Evolutionary conservation across 106 monocot species (phyloP), one percentile per base, ranked within the genome.

Genomic region (Dioscorea dumetorum): DNA sequence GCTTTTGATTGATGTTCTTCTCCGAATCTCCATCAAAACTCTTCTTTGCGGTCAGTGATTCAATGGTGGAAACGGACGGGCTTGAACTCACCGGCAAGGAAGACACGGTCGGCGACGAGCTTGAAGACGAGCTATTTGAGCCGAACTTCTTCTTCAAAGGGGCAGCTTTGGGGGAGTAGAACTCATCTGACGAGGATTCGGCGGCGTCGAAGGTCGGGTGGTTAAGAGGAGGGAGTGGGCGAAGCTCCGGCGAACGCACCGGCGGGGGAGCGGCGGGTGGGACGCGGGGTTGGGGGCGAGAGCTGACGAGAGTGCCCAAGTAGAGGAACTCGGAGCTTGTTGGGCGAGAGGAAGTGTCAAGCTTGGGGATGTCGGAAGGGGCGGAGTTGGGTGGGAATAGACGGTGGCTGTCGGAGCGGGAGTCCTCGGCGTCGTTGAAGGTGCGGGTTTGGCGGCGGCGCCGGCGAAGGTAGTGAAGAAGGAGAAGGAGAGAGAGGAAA

Each of bases 211-310:
- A 67, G 22, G 19, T 13, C 14, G 48, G 74, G 24, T 34, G 74
- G 5, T 63, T 20, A 14, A 82, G 65, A 1, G 68, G 73, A 0
- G 76, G 76, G 2, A 73, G 72, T 4, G 73, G 68, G 11, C 67
- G 74, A 62, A 83, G 83, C 68, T 83, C 83, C 50, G 83, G 83
- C 4, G 83, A 83, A 20, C 61, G 64, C 5, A 71, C 48, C 75
- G 41, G n/a, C 67, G 7, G 49, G 48, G 33, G 61, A 48, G 22
- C 56, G 18, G 22, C 56, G 18, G 51, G 49, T 24, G 17, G 68
- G 28, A 28, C 28, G 13, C 24, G 20, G 21, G 10, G 49, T 14
- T 54, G 61, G 24, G 63, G 28, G 34, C 62, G 76, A 21, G 81
- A 71, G 74, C 24, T 67, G 7, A 81, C 73, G 3, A 75, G 61